Evolutionary conservation across 2,329 filamentous ascomycete genomes (phyloP).

Genomic region (Cryphonectria radicalis): DNA sequence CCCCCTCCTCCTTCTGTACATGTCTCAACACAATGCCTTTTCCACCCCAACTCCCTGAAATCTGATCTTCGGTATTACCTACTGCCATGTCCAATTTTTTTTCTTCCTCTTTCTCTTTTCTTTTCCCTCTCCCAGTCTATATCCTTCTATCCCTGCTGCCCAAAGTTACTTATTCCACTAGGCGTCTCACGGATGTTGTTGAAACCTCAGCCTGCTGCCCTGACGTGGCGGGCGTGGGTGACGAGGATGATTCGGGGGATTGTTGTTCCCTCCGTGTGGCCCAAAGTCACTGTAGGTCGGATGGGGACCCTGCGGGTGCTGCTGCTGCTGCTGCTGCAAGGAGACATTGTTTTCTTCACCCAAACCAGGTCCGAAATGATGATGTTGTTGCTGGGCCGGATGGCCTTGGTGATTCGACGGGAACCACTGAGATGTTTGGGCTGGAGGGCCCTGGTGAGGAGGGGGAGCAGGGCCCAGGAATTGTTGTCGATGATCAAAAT

Average conservation of each 20-base stretch:
- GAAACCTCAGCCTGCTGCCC: background rate
- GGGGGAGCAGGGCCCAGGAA: background rate
- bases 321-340: background rate
- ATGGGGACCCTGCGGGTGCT: background rate
- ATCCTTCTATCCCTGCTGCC: background rate
- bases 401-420: background rate
- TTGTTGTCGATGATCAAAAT: background rate
- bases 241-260: background rate
- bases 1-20: background rate
- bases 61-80: background rate
- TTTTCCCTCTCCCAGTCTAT: background rate
- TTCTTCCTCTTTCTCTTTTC: no score
- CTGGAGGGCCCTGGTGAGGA: background rate
- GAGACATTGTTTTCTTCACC: background rate
- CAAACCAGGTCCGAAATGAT: background rate
- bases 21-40: background rate
- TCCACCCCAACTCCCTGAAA: background rate
- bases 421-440: background rate
- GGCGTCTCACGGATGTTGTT: background rate
- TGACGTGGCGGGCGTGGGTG: background rate
- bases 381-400: background rate
- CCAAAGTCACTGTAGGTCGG: background rate
- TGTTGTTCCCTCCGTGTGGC: background rate
- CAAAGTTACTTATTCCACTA: background rate
- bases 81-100: background rate